Evolutionary conservation across 495 filamentous ascomycete species (phyloP), one percentile per base, ranked within the genome.

Genomic region (Penicillium subrubescens): DNA sequence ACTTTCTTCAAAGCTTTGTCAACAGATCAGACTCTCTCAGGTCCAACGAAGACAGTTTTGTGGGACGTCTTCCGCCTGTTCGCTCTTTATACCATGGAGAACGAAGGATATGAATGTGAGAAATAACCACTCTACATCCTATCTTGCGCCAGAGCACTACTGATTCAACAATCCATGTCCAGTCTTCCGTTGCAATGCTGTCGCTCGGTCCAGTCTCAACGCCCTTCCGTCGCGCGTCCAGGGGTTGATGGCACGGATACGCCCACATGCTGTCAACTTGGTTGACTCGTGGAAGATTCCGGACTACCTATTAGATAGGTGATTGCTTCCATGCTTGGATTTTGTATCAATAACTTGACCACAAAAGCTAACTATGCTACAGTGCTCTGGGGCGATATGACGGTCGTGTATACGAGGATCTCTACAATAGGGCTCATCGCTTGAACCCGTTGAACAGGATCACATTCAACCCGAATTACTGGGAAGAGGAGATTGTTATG

Each of bases 251-350:
- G 54, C 71, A 0, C 64, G 73, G 29, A 71, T 82, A 7, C 67
- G 81, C 52, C 81, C 81, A 11, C 81, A 84, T 66, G 81, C 80
- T 1, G 81, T 84, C 21, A 75, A 71, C 25, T 60, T 83, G 21
- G 80, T 84, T 8, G 80, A 83, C 57, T 71, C 75, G 2, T 84
- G 81, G 81, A 73, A 71, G 58, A 77, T 84, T 56, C 82, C 82
- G 5, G 82, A 83, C 61, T 84, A 75, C 57, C 55, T 83, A 12
- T 72, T 83, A 0, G 80, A 82, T 46, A 82, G 78, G 74, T 76
- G 46, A 14, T n/a, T 3, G 25, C 3, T 37, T 21, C 39, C 39
- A 41, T n/a, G 31, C 54, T 15, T 10, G 5, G 27, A 35, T n/a
- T 27, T n/a, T n/a, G 15, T 43, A 25, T 25, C 15, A 10, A 8